Evolutionary conservation across 176 grass and related monocot genomes (phyloP), one percentile per base, ranked within the genome.

Genomic region (Phoenix dactylifera): DNA sequence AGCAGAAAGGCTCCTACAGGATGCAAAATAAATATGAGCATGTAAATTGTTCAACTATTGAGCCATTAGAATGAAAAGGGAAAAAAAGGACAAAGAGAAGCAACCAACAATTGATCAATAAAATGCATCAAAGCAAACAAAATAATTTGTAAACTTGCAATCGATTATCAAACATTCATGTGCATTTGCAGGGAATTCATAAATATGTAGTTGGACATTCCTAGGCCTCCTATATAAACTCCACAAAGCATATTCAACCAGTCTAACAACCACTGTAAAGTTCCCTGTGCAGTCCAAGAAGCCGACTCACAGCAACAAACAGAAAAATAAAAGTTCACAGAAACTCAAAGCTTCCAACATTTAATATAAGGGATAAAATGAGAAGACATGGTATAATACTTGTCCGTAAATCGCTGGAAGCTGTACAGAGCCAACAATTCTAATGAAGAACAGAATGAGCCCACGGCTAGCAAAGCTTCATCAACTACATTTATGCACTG

Each of bases 321-420:
- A 23, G 18, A 56, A 56, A 56, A 16, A 56, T n/a, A 19, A 55
- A 22, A 44, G 35, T 12, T 44, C 35, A 44, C 9, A 44, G 10
- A 44, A 44, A 44, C 18, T 51, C 18, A 7, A 64, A 64, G 7
- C 4, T 17, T 51, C 5, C 20, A 64, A 16, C 14, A 19, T 24
- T 10, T 4, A 62, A 15, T 17, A 24, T 15, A 23, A 64, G 22
- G 44, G 15, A 50, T 23, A 1, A 25, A 17, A 50, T 14, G 18
- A 53, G 64, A 55, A 52, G 70, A 71, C 63, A 50, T 18, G 26
- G 62, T 14, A 24, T 3, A 32, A 50, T 89, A 82, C 83, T 83
- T 83, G 77, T 95, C 86, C 1, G 91, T 95, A 78, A 90, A 95
- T 50, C 72, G 72, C 74, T 95, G 83, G 4, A 87, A 95, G 58